Percentiles rank a stretch among this genome's conserved stretches.
phyloP scores from a whole-genome alignment of 257 asterid genomes.

The Voacanga thouarsii region DNA sequence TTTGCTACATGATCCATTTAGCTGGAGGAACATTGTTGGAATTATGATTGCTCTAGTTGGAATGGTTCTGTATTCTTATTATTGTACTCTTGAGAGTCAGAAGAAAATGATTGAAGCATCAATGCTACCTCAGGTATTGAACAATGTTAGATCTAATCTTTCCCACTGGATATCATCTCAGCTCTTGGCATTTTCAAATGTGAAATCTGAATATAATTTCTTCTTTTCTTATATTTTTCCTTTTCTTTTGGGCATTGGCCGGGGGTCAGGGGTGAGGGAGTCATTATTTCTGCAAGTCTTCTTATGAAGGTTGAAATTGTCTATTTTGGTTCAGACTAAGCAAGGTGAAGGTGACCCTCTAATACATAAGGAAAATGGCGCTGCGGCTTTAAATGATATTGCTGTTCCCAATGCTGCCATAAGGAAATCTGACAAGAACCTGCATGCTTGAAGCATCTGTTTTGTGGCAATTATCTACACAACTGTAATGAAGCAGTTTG shows the following conservation, averaged over 20 bases:
- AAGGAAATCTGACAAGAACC: conserved; percentile 50
- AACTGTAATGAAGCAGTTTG: neutral
- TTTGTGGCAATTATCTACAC: neutral
- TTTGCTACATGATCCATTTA: conserved; percentile 57
- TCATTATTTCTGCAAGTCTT: neutral
- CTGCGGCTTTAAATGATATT: conserved; percentile 34
- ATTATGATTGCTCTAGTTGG: conserved; percentile 59
- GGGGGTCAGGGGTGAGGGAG: neutral
- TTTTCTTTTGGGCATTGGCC: neutral
- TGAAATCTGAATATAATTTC: neutral
- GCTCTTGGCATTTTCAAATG: neutral
- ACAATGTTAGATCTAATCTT: conserved; percentile 20
- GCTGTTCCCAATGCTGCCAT: conserved; percentile 42
- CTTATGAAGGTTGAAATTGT: neutral
- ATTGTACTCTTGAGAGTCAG: conserved; percentile 50
- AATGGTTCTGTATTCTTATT: conserved; percentile 65
- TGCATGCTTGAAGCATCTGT: conserved; percentile 24
- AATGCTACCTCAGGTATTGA: conserved; percentile 48
- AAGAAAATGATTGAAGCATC: conserved; percentile 44
- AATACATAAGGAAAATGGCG: conserved; percentile 50
- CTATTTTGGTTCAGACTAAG: conserved; percentile 38
- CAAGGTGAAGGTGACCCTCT: conserved; percentile 70
- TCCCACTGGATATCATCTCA: neutral
- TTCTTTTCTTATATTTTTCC: neutral
- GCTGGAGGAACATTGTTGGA: conserved; percentile 66